Evolutionary conservation across 768 basidiomycete genomes (phyloP).

Genomic region (Leccinum ochraceum): DNA sequence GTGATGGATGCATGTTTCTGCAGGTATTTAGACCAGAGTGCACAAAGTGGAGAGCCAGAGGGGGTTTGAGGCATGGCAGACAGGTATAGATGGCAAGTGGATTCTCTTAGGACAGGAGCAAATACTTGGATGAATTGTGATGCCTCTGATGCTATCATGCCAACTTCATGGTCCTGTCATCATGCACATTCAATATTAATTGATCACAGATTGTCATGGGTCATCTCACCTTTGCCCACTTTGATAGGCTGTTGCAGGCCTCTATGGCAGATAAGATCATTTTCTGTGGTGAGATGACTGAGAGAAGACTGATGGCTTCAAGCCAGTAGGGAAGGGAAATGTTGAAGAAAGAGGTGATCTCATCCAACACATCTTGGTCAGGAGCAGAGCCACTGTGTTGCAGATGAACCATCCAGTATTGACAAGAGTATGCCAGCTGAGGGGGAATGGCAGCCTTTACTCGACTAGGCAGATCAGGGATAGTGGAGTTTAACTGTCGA

Average conservation of each 20-base stretch:
- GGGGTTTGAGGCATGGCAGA: no score
- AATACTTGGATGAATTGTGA: no score
- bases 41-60: no score
- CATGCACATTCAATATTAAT: no score
- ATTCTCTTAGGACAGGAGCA: no score
- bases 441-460: background rate
- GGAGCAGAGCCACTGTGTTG: background rate
- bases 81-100: no score
- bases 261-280: background rate
- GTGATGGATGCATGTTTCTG: no score
- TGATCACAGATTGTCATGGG: background rate
- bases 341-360: constrained; percentile 17
- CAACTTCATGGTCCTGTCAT: background rate
- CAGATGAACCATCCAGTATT: background rate
- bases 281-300: background rate
- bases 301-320: constrained; percentile 35
- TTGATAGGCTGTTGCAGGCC: background rate
- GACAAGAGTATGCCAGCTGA: background rate
- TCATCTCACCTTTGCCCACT: background rate
- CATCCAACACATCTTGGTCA: background rate
- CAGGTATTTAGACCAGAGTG: no score
- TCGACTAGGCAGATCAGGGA: background rate
- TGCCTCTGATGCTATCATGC: background rate
- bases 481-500: background rate
- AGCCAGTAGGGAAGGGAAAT: constrained; percentile 38